phyloP scores from a whole-genome alignment of 176 grass and related monocot species.

The Cymbopogon citratus region DNA sequence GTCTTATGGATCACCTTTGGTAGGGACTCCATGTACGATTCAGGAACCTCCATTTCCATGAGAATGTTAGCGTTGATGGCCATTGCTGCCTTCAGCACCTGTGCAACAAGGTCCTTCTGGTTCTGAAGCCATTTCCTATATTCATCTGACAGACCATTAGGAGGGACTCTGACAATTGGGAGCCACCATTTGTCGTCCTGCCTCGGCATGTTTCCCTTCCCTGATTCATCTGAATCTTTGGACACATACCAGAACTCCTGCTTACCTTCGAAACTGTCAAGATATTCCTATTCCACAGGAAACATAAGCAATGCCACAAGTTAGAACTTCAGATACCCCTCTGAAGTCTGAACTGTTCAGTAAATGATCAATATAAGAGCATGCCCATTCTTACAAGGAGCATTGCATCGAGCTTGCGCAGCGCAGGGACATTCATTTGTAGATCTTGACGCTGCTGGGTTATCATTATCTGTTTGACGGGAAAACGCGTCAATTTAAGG shows the following conservation, averaged over 20 bases:
- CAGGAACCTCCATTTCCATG: slow-evolving; percentile 79
- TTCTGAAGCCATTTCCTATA: slow-evolving; percentile 52
- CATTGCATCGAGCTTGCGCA: slow-evolving; percentile 78
- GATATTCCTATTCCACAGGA: slow-evolving; percentile 45
- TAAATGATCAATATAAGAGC: neutral
- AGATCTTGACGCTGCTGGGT: slow-evolving; percentile 82
- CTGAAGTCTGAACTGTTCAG: neutral
- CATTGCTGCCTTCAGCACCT: slow-evolving; percentile 85
- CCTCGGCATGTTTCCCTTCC: slow-evolving; percentile 32
- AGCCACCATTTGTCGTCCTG: slow-evolving; percentile 87
- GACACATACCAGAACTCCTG: slow-evolving; percentile 72
- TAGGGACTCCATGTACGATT: slow-evolving; percentile 66
- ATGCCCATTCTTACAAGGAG: slow-evolving; percentile 56
- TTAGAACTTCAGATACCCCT: slow-evolving; percentile 9
- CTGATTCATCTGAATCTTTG: slow-evolving; percentile 43
- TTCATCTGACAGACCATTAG: slow-evolving; percentile 49
- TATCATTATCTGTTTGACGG: slow-evolving; percentile 58
- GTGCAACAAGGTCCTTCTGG: slow-evolving; percentile 66
- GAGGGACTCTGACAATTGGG: slow-evolving; percentile 61
- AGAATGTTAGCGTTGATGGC: slow-evolving; percentile 78
- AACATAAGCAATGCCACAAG: neutral
- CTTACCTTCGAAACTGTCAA: slow-evolving; percentile 51
- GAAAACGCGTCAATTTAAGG: neutral
- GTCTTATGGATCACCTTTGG: slow-evolving; percentile 55
- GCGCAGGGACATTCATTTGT: slow-evolving; percentile 78